Evolutionary conservation across 2,329 filamentous ascomycete species (phyloP), one percentile per base, ranked within the genome.

Genomic region (Lachnellula subtilissima): DNA sequence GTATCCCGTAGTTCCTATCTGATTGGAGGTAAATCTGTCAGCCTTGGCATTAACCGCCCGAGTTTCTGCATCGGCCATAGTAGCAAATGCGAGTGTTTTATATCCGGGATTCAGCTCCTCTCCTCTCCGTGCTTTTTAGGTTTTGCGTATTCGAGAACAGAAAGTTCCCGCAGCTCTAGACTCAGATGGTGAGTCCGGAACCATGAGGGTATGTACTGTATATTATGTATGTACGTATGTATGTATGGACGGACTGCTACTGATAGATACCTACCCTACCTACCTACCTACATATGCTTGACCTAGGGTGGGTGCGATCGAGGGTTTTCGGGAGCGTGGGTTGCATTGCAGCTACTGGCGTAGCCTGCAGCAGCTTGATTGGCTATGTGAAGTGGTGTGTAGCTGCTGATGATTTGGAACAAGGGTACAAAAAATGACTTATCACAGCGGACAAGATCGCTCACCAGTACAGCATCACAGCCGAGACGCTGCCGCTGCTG

Each of bases 391-490:
- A 40, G n/a, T 3, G 25, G 47, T 43, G 55, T 60, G 58, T 58
- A 57, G 58, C 53, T n/a, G 39, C 19, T 39, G 52, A 53, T 52
- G 52, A 17, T 51, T 51, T 28, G 23, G 12, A 23, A 37, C 50
- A 49, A 36, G 52, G 46, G 23, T 45, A n/a, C 25, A 23, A 50
- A 36, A 15, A 36, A 15, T 40, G 61, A 63, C 35, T 49, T 54
- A 54, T 63, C 61, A 61, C 57, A 53, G 55, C 53, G 55, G 22
- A 63, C 58, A 61, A 61, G 59, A 63, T 62, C 57, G 42, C 19
- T 32, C 45, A 48, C 47, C 49, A 43, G 52, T 22, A 49, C 57
- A 52, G 49, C 54, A 54, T 54, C 59, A 37, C 37, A 58, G 45
- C 57, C 52, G 56, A 54, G 36, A 51, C 48, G 32, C 36, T 59